Percentiles rank a stretch among this genome's conserved stretches.
These are phyloP conservation scores for Xerocomellus dryophilus DNA, from an alignment of 768 basidiomycete genomes.

Conservation along the genomic window DNA sequence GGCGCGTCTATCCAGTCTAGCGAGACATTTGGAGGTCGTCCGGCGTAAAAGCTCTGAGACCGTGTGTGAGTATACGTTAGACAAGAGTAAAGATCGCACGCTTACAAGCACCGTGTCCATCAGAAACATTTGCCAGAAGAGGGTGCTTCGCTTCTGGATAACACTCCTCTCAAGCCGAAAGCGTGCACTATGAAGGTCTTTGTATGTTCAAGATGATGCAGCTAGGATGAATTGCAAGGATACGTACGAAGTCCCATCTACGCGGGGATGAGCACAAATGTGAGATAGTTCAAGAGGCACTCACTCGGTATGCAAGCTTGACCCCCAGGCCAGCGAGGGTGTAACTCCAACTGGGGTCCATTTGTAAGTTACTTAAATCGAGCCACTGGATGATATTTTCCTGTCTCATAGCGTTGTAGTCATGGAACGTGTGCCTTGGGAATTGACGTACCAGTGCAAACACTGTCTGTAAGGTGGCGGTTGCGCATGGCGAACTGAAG, in stretches of 20 bases:
- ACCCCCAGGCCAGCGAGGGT: slow-evolving; percentile 57
- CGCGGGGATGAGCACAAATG: neutral
- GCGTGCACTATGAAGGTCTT: slow-evolving; percentile 58
- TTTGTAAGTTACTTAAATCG: slow-evolving; percentile 52
- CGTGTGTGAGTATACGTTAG: neutral
- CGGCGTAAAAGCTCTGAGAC: slow-evolving; percentile 56
- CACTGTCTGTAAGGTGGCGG: slow-evolving; percentile 54
- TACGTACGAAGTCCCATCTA: slow-evolving; percentile 55
- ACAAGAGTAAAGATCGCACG: neutral
- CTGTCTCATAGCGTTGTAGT: slow-evolving; percentile 21
- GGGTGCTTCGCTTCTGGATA: slow-evolving; percentile 46
- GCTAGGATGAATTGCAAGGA: neutral
- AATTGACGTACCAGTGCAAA: slow-evolving; percentile 50
- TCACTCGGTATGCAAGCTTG: slow-evolving; percentile 57
- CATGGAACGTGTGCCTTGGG: neutral
- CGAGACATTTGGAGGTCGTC: slow-evolving; percentile 56
- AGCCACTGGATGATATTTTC: slow-evolving; percentile 47
- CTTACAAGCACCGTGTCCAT: slow-evolving; percentile 61
- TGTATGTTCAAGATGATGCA: neutral
- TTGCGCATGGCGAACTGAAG: slow-evolving; percentile 42
- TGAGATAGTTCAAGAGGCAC: slow-evolving; percentile 21
- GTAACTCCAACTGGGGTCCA: slow-evolving; percentile 50
- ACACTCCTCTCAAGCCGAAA: slow-evolving; percentile 54
- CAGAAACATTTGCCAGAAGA: slow-evolving; percentile 70
- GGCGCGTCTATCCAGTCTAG: slow-evolving; percentile 54